Evolutionary conservation across 169 alveolate genomes (phyloP).

Genomic region (Neospora caninum): DNA sequence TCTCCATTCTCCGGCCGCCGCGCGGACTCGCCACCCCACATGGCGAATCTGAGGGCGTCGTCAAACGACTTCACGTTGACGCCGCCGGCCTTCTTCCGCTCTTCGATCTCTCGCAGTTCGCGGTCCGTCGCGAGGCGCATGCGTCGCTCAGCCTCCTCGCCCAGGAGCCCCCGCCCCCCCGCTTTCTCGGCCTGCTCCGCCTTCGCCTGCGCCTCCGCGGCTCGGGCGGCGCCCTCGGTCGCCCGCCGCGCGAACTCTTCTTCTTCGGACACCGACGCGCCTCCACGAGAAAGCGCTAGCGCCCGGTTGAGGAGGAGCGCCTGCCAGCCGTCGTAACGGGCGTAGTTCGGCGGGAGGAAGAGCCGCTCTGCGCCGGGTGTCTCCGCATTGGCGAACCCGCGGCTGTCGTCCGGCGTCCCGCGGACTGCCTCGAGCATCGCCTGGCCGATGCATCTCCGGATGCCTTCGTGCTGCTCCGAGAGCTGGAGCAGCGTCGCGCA

Average conservation of each 20-base stretch:
- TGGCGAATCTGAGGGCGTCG: slow-evolving; percentile 21
- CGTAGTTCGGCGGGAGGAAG: neutral
- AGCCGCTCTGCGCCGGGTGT: neutral
- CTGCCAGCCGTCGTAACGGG: neutral
- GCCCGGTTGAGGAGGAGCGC: neutral
- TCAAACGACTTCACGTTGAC: slow-evolving; percentile 1
- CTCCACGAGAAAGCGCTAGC: neutral
- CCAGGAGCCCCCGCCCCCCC: neutral
- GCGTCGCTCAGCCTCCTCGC: neutral
- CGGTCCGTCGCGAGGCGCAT: neutral
- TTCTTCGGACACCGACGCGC: neutral
- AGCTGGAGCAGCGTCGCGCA: neutral
- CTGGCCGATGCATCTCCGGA: slow-evolving; percentile 46
- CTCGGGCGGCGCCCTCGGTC: slow-evolving; percentile 10
- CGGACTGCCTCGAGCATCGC: slow-evolving; percentile 34
- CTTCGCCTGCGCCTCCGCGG: neutral
- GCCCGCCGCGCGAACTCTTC: neutral
- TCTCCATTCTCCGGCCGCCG: neutral
- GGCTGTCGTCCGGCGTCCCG: neutral
- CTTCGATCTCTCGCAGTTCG: slow-evolving; percentile 3
- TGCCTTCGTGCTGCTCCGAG: slow-evolving; percentile 28
- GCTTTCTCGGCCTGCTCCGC: neutral
- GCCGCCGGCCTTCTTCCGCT: neutral
- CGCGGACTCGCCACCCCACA: neutral
- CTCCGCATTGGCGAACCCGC: neutral